Percentiles rank a stretch among this genome's conserved stretches.
These are phyloP conservation scores for Lepidium sativum DNA, from an alignment of 345 rosid species.

Conservation along the genomic window DNA sequence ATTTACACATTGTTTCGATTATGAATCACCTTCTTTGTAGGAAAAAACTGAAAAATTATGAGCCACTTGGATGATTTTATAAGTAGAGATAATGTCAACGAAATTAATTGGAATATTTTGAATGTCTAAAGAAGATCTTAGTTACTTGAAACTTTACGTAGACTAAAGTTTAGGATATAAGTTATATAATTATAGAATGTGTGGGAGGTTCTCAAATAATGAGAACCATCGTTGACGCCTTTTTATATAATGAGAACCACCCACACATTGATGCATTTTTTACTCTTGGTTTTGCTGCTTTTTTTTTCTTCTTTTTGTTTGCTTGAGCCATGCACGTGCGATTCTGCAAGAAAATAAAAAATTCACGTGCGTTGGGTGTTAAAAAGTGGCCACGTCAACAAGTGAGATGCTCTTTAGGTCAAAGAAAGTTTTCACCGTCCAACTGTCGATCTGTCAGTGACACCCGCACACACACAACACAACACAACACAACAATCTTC, in stretches of 20 bases:
- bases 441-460: constrained; percentile 11
- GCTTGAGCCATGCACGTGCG: constrained; percentile 24
- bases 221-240: constrained; percentile 14
- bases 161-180: not conserved
- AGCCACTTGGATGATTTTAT: not conserved
- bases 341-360: not conserved
- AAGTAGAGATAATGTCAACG: not conserved
- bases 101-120: not conserved
- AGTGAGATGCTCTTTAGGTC: constrained; percentile 1
- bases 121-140: not conserved
- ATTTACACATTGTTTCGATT: not conserved
- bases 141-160: not conserved
- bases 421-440: constrained; percentile 7
- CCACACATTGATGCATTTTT: constrained; percentile 11
- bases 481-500: constrained; percentile 1
- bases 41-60: not conserved
- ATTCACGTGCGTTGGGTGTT: constrained; percentile 8
- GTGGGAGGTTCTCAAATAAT: not conserved
- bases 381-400: not conserved
- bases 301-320: not conserved
- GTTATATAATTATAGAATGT: too few relatives aligned
- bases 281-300: not conserved
- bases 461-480: not conserved
- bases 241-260: too few relatives aligned
- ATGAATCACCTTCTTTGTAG: not conserved